A percentile compares a stretch with the other conserved stretches of the same genome.
Evolutionary conservation across 2,329 filamentous ascomycete species (phyloP).

Genomic region (Paraconiothyrium sp.): DNA sequence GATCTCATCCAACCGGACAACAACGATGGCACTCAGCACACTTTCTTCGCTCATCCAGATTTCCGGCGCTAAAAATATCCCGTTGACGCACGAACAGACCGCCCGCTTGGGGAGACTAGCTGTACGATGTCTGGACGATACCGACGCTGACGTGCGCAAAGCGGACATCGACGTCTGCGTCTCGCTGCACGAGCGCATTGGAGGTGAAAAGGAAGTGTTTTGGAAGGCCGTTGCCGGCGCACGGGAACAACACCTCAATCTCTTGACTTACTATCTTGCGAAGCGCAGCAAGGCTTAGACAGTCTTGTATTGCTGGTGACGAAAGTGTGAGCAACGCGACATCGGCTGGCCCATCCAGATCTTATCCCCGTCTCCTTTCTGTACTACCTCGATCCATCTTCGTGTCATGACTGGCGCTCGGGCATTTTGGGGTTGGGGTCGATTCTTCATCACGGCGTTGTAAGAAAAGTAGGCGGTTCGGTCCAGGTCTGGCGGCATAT

Average conservation of each 20-base stretch:
- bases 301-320: constrained; percentile 9
- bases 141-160: constrained; percentile 61
- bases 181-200: constrained; percentile 66
- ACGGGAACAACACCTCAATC: constrained; percentile 76
- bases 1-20: constrained; percentile 40
- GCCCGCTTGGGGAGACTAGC: constrained; percentile 51
- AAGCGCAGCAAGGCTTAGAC: constrained; percentile 41
- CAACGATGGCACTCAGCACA: constrained; percentile 52
- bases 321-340: neutral
- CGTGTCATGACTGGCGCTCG: neutral
- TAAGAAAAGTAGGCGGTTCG: constrained; percentile 15
- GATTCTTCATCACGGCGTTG: neutral
- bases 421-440: neutral
- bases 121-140: constrained; percentile 49
- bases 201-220: constrained; percentile 61
- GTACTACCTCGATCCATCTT: neutral
- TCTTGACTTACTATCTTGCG: constrained; percentile 84
- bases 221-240: constrained; percentile 73
- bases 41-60: constrained; percentile 50
- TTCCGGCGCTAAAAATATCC: constrained; percentile 41
- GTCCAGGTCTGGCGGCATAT: constrained; percentile 4
- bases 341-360: constrained; percentile 1
- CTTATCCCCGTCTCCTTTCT: neutral
- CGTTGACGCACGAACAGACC: constrained; percentile 46
- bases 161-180: constrained; percentile 84